phyloP scores from a whole-genome alignment of 2,329 filamentous ascomycete genomes.

The Pseudogymnoascus sp. region DNA sequence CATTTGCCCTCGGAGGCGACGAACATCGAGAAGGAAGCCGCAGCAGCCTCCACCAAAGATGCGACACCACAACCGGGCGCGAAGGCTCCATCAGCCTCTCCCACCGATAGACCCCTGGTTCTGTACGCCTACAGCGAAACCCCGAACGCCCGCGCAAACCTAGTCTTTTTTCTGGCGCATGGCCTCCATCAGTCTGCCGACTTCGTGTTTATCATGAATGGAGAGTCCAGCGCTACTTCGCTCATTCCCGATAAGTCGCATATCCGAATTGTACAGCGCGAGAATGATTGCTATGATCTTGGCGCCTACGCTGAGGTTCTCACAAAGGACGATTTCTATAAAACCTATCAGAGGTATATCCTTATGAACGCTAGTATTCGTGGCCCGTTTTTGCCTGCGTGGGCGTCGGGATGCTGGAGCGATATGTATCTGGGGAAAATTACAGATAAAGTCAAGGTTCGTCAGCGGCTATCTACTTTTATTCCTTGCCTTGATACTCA shows the following conservation, averaged over 20 bases:
- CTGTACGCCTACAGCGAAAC: constrained; percentile 26
- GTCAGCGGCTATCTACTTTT: neutral
- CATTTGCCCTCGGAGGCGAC: neutral
- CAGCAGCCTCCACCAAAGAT: neutral
- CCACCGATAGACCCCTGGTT: constrained; percentile 20
- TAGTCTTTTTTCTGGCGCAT: constrained; percentile 26
- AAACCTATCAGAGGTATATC: constrained; percentile 24
- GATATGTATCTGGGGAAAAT: constrained; percentile 22
- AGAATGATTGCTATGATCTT: constrained; percentile 26
- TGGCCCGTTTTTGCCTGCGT: constrained; percentile 26
- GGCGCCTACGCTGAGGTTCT: constrained; percentile 25
- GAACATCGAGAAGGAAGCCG: neutral
- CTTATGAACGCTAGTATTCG: constrained; percentile 26
- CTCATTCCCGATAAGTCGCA: constrained; percentile 20
- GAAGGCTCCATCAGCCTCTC: neutral
- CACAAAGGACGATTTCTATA: constrained; percentile 21
- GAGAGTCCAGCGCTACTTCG: constrained; percentile 17
- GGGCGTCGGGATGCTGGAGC: constrained; percentile 24
- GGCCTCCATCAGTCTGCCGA: constrained; percentile 25
- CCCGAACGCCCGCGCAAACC: constrained; percentile 20
- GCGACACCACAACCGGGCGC: neutral
- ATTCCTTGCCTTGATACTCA: neutral
- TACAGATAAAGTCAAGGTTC: constrained; percentile 24
- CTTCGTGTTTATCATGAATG: constrained; percentile 27
- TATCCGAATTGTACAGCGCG: constrained; percentile 20